phyloP scores from a whole-genome alignment of 2,329 filamentous ascomycete genomes.

The Leptographium radiaticola region DNA sequence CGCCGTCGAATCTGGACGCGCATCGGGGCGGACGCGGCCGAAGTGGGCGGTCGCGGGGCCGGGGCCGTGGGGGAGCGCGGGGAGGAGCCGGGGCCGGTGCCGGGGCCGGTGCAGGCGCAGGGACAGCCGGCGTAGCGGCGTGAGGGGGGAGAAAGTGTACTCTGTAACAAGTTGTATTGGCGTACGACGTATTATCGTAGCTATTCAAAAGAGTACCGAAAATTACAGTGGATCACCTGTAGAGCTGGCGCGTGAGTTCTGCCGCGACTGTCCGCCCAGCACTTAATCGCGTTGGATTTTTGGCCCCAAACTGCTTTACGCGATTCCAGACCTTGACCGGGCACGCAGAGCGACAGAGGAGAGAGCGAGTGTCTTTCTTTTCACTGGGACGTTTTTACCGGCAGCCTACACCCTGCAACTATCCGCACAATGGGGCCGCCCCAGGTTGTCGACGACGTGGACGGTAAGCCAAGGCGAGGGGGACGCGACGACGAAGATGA shows the following conservation, averaged over 20 bases:
- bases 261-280: conserved; percentile 1
- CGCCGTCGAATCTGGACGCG: conserved; percentile 43
- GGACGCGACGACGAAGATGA: neutral
- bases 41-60: conserved; percentile 22
- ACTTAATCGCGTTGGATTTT: conserved; percentile 6
- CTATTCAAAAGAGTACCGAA: too few species aligned
- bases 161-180: too few species aligned
- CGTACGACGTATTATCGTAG: too few species aligned
- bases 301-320: neutral
- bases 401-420: too few species aligned
- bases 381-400: too few species aligned
- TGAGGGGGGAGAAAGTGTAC: neutral
- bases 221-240: too few species aligned
- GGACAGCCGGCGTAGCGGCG: neutral
- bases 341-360: too few species aligned
- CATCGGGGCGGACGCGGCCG: conserved; percentile 26
- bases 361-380: too few species aligned
- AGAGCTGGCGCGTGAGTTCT: neutral
- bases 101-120: neutral
- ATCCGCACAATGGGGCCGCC: conserved; percentile 29
- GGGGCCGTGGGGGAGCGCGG: conserved; percentile 17
- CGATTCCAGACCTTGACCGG: neutral
- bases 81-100: neutral
- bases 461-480: conserved; percentile 22
- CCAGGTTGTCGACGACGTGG: conserved; percentile 34